Evolutionary conservation across 2,329 filamentous ascomycete genomes (phyloP).

Genomic region (Monilinia vaccinii-corymbosi): DNA sequence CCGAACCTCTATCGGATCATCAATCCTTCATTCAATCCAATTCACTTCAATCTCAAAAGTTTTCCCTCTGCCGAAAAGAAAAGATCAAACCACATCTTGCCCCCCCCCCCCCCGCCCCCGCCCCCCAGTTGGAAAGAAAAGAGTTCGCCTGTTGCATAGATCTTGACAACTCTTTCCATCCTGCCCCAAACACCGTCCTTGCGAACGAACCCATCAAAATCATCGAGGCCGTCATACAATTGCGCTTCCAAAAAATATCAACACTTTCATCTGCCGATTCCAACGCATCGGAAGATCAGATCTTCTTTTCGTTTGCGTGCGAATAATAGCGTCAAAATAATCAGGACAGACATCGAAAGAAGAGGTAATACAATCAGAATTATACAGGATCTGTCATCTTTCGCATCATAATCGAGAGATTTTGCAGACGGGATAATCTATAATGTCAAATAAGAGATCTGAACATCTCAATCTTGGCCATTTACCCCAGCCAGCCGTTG

Average conservation of each 20-base stretch:
- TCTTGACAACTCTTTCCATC: conserved; percentile 6
- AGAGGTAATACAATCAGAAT: conserved; percentile 19
- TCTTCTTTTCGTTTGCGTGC: not conserved
- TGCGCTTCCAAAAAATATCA: not conserved
- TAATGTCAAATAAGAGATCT: conserved; percentile 86
- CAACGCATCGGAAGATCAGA: not conserved
- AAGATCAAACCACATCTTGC: too few species aligned
- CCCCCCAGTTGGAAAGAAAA: too few species aligned
- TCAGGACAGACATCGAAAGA: conserved; percentile 9
- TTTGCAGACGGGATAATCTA: conserved; percentile 49
- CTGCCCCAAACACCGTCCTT: conserved; percentile 19
- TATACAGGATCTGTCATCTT: conserved; percentile 22
- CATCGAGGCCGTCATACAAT: conserved; percentile 1
- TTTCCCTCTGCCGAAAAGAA: not conserved
- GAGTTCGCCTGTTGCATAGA: conserved; percentile 20
- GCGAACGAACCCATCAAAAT: not conserved
- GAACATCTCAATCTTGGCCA: conserved; percentile 83
- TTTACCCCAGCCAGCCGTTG: conserved; percentile 40
- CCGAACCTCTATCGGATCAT: conserved; percentile 25
- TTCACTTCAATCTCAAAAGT: conserved; percentile 7
- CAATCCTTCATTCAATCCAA: conserved; percentile 20
- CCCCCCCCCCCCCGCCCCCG: too few species aligned
- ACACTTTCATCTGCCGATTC: not conserved
- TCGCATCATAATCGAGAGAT: conserved; percentile 24
- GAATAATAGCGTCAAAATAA: conserved; percentile 8